A percentile compares a stretch with the other conserved stretches of the same genome.
phyloP scores from a whole-genome alignment of 306 rosid genomes.

The Quercus suber region DNA sequence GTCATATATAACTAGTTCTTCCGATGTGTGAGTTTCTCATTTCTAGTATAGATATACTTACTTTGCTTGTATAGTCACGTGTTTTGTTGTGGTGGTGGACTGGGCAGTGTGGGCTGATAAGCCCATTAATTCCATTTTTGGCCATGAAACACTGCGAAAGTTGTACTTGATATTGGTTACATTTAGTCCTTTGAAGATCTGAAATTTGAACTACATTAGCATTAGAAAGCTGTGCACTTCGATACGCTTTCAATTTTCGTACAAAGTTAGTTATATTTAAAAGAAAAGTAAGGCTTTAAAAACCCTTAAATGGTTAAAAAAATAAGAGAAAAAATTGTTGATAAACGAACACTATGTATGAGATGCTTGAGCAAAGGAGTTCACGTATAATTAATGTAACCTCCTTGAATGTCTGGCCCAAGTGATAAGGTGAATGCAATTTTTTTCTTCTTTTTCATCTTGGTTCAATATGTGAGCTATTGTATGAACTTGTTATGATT shows the following conservation, averaged over 20 bases:
- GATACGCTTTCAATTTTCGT: background rate
- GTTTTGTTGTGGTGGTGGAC: slow-evolving; percentile 1
- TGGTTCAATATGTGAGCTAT: too few relatives aligned
- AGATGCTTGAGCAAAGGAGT: too few relatives aligned
- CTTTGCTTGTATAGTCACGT: slow-evolving; percentile 6
- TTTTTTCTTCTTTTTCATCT: too few relatives aligned
- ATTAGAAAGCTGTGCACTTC: background rate
- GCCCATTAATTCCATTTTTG: slow-evolving; percentile 9
- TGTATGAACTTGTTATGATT: too few relatives aligned
- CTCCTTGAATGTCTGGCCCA: background rate
- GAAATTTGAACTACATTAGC: background rate
- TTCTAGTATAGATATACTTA: background rate
- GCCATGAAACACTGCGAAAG: background rate
- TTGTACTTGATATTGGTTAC: background rate
- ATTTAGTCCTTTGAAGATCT: too few relatives aligned
- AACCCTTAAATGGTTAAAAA: too few relatives aligned
- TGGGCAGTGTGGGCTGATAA: slow-evolving; percentile 1
- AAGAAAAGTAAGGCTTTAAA: too few relatives aligned
- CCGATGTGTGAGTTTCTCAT: slow-evolving; percentile 20
- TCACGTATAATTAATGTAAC: too few relatives aligned
- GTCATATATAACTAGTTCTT: slow-evolving; percentile 53
- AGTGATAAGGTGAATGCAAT: too few relatives aligned
- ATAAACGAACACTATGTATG: too few relatives aligned
- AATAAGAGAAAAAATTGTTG: too few relatives aligned
- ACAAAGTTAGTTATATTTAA: too few relatives aligned